Percentiles rank a stretch among this genome's conserved stretches.
Evolutionary conservation across 1,139 yeast species (phyloP).

Genomic region (Zygosaccharomyces pseudobailii): DNA sequence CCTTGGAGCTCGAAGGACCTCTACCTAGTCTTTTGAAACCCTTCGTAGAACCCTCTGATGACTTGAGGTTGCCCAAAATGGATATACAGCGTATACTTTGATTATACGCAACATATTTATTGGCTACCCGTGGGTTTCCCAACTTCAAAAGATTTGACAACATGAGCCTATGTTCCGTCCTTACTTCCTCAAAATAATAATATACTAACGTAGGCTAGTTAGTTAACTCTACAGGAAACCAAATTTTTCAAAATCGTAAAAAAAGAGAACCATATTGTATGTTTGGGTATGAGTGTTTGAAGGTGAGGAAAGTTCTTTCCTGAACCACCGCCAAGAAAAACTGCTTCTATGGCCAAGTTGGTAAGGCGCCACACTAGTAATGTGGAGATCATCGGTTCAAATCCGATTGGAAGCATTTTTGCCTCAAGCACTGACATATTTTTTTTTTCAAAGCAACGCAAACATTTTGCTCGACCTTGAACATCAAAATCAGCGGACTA

Average conservation of each 20-base stretch:
- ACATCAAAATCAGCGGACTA: not conserved
- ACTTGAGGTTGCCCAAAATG: slow-evolving; percentile 34
- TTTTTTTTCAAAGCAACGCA: too few species aligned
- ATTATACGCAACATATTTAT: not conserved
- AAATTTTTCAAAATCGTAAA: not conserved
- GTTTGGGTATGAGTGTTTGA: too few species aligned
- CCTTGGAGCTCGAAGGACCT: slow-evolving; percentile 91
- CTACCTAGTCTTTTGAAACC: slow-evolving; percentile 78
- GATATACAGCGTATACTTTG: slow-evolving; percentile 29
- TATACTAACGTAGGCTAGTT: too few species aligned
- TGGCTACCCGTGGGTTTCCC: not conserved
- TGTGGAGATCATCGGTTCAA: slow-evolving; percentile 41
- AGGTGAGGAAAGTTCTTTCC: too few species aligned
- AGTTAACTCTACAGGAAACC: not conserved
- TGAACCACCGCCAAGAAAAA: not conserved
- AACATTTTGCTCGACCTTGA: too few species aligned
- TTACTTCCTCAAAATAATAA: not conserved
- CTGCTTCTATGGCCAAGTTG: slow-evolving; percentile 42
- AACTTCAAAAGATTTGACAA: slow-evolving; percentile 5
- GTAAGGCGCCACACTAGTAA: slow-evolving; percentile 43
- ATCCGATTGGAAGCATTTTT: slow-evolving; percentile 37
- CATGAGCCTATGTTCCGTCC: not conserved
- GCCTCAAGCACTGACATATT: not conserved
- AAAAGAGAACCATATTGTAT: not conserved
- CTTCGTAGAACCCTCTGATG: slow-evolving; percentile 37